Percentiles rank a stretch among this genome's conserved stretches.
Evolutionary conservation across 176 grass and related monocot species (phyloP).

Genomic region (Hsuehochloa calcarea): DNA sequence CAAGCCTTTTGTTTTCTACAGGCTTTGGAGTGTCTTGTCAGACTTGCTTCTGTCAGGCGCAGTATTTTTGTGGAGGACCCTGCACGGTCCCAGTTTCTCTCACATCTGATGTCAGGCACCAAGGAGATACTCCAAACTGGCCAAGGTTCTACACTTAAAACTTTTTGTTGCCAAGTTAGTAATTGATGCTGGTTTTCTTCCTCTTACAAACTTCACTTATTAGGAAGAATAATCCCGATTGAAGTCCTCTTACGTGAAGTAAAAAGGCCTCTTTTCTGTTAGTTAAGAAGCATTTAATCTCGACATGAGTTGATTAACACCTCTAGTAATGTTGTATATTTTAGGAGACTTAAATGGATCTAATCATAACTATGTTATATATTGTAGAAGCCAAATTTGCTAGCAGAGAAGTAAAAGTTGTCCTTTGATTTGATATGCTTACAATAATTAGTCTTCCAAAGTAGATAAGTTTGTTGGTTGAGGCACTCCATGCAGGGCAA

Average conservation of each 20-base stretch:
- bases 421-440: conserved; percentile 15
- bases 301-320: neutral
- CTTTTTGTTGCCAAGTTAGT: conserved; percentile 7
- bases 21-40: conserved; percentile 97
- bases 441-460: neutral
- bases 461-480: conserved; percentile 9
- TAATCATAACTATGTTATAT: neutral
- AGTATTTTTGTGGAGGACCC: conserved; percentile 92
- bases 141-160: conserved; percentile 59
- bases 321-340: neutral
- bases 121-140: conserved; percentile 98
- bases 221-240: neutral
- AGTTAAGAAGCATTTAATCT: neutral
- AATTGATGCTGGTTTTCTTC: conserved; percentile 12
- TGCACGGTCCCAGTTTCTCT: conserved; percentile 75
- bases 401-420: neutral
- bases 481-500: neutral
- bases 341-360: neutral
- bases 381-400: conserved; percentile 11
- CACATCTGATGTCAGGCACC: conserved; percentile 91
- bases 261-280: neutral
- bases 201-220: neutral
- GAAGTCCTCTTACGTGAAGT: conserved; percentile 6
- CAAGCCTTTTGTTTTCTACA: conserved; percentile 31
- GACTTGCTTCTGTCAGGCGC: conserved; percentile 91